Evolutionary conservation across 2,329 filamentous ascomycete species (phyloP), one percentile per base, ranked within the genome.

Genomic region (Calonectria pteridis): DNA sequence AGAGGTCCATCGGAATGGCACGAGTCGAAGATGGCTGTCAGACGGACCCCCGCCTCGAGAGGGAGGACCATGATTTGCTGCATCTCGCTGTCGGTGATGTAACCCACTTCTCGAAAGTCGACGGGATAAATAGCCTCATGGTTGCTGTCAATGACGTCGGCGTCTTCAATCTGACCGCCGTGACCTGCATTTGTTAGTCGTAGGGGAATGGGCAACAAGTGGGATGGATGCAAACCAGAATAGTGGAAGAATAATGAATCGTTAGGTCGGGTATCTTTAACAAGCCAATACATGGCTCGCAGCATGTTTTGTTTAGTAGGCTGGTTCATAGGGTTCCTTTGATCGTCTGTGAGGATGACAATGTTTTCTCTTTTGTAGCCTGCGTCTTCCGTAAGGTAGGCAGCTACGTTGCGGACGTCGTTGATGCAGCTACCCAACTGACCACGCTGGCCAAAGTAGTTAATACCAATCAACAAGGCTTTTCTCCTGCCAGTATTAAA

Each of bases 191-290:
- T 78, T 20, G 29, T 76, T 64, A 75, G 73, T 49, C 71, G 69
- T 58, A 58, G 29, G 33, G 18, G 43, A 58, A 55, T 49, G 23
- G 26, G 28, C 29, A 43, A 16, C n/a, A 53, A 13, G 14, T 14
- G 10, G 31, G 20, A 71, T 23, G 35, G 29, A 11, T 46, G 82
- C 91, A 78, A 85, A 95, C 94, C 95, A 46, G 96, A 98, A 84
- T 98, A 98, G 86, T 98, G 96, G 87, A 98, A 98, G 87, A 98
- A 98, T 9, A 98, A 89, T 6, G 96, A 98, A 83, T 98, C 96
- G 82, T 98, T 98, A 0, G 95, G 94, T 71, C 91, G 91, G 6
- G 96, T 96, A 82, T 98, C 96, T 86, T 98, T 98, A 72, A 98
- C 95, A 23, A 98, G 87, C 96, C 96, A 98, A 83, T 98, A 96